These are phyloP conservation scores for Huntiella moniliformis DNA, from an alignment of 2,329 filamentous ascomycete genomes.

Conservation along the genomic window DNA sequence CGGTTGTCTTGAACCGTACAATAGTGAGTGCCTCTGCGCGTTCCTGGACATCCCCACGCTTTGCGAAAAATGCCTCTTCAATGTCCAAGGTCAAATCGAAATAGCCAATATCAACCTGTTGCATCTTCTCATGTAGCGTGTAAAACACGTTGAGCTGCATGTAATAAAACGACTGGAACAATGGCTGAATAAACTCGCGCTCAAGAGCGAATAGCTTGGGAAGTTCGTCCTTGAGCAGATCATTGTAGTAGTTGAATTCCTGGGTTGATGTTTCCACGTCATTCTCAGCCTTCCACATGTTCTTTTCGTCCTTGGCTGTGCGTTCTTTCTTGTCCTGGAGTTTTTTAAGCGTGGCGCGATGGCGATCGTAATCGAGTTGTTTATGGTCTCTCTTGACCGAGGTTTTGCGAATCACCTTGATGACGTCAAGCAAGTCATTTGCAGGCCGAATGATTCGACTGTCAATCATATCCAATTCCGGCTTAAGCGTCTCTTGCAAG, in stretches of 20 bases:
- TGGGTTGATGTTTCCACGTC: constrained; percentile 83
- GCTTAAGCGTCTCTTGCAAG: constrained; percentile 68
- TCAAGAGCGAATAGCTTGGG: constrained; percentile 82
- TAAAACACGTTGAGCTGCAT: constrained; percentile 99
- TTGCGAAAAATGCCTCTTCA: constrained; percentile 75
- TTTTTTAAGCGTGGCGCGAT: constrained; percentile 70
- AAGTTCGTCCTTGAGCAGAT: constrained; percentile 86
- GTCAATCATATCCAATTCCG: constrained; percentile 96
- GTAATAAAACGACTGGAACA: constrained; percentile 99
- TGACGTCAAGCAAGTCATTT: constrained; percentile 80
- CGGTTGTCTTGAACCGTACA: constrained; percentile 79
- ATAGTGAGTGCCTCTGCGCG: constrained; percentile 69
- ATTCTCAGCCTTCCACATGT: constrained; percentile 84
- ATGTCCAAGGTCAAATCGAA: constrained; percentile 85
- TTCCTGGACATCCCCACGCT: constrained; percentile 76
- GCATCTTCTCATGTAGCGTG: constrained; percentile 95
- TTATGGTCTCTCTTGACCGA: constrained; percentile 88
- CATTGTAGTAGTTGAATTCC: constrained; percentile 96
- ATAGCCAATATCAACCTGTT: constrained; percentile 90
- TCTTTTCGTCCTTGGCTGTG: constrained; percentile 89
- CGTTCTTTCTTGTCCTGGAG: constrained; percentile 96
- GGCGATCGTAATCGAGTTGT: constrained; percentile 87
- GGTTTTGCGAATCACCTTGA: constrained; percentile 87
- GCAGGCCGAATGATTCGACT: constrained; percentile 76
- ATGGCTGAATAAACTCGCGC: constrained; percentile 81